Evolutionary conservation across 2,329 filamentous ascomycete species (phyloP).

Genomic region (Talaromyces marneffei): DNA sequence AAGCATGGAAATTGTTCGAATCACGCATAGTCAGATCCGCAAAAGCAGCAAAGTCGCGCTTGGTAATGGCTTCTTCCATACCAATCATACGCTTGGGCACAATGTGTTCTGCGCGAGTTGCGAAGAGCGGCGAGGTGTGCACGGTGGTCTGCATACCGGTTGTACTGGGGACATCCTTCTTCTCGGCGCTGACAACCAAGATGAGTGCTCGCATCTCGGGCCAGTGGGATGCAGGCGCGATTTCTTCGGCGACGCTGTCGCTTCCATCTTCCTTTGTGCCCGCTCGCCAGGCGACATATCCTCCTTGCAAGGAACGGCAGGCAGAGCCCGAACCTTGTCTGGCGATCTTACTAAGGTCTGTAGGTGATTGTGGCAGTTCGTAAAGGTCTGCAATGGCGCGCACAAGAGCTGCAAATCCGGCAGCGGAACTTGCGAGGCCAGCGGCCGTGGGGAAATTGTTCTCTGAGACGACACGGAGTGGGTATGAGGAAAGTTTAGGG

Average conservation of each 20-base stretch:
- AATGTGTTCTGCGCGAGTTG: constrained; percentile 64
- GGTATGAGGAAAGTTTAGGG: constrained; percentile 71
- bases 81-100: constrained; percentile 76
- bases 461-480: constrained; percentile 82
- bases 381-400: constrained; percentile 87
- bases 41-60: constrained; percentile 77
- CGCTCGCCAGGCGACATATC: constrained; percentile 91
- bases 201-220: constrained; percentile 89
- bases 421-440: constrained; percentile 65
- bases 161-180: constrained; percentile 91
- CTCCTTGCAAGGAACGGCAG: constrained; percentile 86
- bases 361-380: constrained; percentile 70
- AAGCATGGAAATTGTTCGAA: constrained; percentile 94
- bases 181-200: constrained; percentile 83
- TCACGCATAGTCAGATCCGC: constrained; percentile 92
- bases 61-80: constrained; percentile 76
- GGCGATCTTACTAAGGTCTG: constrained; percentile 81
- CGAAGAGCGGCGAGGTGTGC: constrained; percentile 81
- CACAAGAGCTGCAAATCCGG: constrained; percentile 63
- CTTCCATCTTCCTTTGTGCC: constrained; percentile 69
- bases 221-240: constrained; percentile 87
- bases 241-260: constrained; percentile 82
- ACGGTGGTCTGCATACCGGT: constrained; percentile 97
- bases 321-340: constrained; percentile 92
- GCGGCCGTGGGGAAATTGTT: constrained; percentile 99